phyloP scores from a whole-genome alignment of 169 alveolate species.

The Babesia divergens region DNA sequence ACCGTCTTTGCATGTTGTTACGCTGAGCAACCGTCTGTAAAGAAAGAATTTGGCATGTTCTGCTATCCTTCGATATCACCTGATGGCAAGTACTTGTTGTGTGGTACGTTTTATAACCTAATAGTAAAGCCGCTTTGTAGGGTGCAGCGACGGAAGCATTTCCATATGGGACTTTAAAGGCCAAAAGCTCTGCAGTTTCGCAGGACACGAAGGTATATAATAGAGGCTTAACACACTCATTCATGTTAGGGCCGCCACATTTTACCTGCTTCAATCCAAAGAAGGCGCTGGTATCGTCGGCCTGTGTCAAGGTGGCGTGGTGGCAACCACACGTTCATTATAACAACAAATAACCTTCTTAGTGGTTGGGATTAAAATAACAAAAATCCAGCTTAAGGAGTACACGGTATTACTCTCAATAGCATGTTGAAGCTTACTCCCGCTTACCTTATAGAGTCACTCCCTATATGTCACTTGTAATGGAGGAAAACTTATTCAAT shows the following conservation, averaged over 20 bases:
- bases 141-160: conserved; percentile 34
- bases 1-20: conserved; percentile 53
- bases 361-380: no score
- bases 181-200: conserved; percentile 12
- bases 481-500: conserved; percentile 50
- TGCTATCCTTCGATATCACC: conserved; percentile 62
- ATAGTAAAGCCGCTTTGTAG: neutral
- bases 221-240: neutral
- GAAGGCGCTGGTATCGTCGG: conserved; percentile 61
- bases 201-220: conserved; percentile 60
- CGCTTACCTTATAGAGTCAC: no score
- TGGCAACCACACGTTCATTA: conserved; percentile 39
- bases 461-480: no score
- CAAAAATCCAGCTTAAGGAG: no score
- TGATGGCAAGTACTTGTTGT: conserved; percentile 55
- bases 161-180: conserved; percentile 62
- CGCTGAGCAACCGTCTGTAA: conserved; percentile 21
- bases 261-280: conserved; percentile 57
- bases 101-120: conserved; percentile 11
- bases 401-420: no score
- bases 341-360: no score
- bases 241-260: conserved; percentile 43
- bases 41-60: neutral
- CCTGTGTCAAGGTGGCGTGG: conserved; percentile 68
- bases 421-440: no score